phyloP scores from a whole-genome alignment of 1,139 yeast species.

The Scheffersomyces parashehatae region DNA sequence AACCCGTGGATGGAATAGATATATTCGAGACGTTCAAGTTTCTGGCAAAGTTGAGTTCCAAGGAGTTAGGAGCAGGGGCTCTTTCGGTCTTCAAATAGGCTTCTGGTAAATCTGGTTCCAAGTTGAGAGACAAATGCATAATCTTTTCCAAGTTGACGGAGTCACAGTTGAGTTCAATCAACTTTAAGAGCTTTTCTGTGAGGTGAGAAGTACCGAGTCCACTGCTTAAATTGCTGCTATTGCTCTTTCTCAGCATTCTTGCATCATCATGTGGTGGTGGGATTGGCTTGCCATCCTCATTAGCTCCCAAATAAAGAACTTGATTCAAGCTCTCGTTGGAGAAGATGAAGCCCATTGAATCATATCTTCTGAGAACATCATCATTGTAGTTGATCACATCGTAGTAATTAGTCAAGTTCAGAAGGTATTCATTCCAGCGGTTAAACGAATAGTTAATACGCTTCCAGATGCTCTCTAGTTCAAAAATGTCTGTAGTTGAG shows the following conservation, averaged over 20 bases:
- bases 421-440: constrained; percentile 76
- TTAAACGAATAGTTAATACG: constrained; percentile 72
- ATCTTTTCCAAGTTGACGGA: constrained; percentile 39
- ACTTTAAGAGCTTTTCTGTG: constrained; percentile 26
- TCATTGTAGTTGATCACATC: constrained; percentile 46
- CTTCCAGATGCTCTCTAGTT: constrained; percentile 65
- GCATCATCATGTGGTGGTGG: constrained; percentile 17
- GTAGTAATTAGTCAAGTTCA: constrained; percentile 36
- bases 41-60: constrained; percentile 10
- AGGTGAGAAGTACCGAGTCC: constrained; percentile 15
- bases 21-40: constrained; percentile 20
- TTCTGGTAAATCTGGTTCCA: constrained; percentile 46
- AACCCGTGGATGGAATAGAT: constrained; percentile 32
- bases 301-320: constrained; percentile 43
- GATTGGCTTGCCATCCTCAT: constrained; percentile 30
- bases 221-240: constrained; percentile 5
- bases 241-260: constrained; percentile 1
- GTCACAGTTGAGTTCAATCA: constrained; percentile 43
- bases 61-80: constrained; percentile 6
- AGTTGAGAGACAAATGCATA: constrained; percentile 38
- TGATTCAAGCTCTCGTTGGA: constrained; percentile 50
- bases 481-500: constrained; percentile 47
- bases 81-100: constrained; percentile 26
- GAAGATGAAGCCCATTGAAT: constrained; percentile 47
- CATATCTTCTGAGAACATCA: constrained; percentile 44